Percentiles rank a stretch among this genome's conserved stretches.
phyloP scores from a whole-genome alignment of 2,329 filamentous ascomycete species.

The Cladobotryum protrusum region DNA sequence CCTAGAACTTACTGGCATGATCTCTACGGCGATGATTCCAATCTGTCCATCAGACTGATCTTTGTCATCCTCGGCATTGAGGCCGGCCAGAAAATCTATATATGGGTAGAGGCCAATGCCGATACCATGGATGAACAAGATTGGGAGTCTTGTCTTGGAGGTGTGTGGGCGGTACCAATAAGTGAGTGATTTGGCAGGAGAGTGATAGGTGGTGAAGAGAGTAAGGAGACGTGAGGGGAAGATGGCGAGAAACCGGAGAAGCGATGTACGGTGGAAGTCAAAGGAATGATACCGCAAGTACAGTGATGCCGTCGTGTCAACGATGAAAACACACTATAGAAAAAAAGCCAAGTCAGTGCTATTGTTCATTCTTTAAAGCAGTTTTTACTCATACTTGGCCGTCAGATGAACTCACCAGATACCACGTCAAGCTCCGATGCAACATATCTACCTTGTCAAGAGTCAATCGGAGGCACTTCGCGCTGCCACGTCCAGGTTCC shows the following conservation, averaged over 20 bases:
- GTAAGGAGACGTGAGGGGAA: slow-evolving; percentile 50
- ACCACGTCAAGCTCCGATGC: too few species aligned
- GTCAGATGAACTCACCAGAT: too few species aligned
- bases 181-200: slow-evolving; percentile 41
- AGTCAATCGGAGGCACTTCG: slow-evolving; percentile 48
- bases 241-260: slow-evolving; percentile 37
- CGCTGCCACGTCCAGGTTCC: slow-evolving; percentile 44
- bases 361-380: too few species aligned
- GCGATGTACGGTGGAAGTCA: slow-evolving; percentile 37
- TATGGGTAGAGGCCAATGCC: slow-evolving; percentile 49
- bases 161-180: slow-evolving; percentile 59
- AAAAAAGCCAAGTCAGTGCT: background rate
- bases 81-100: slow-evolving; percentile 44
- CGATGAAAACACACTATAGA: slow-evolving; percentile 37
- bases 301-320: slow-evolving; percentile 33
- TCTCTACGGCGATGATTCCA: slow-evolving; percentile 52
- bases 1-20: slow-evolving; percentile 53
- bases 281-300: slow-evolving; percentile 39
- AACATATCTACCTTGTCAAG: too few species aligned
- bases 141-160: slow-evolving; percentile 47
- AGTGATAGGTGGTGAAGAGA: slow-evolving; percentile 38
- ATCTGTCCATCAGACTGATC: slow-evolving; percentile 39
- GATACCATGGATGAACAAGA: slow-evolving; percentile 60
- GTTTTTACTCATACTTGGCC: too few species aligned
- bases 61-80: slow-evolving; percentile 34